Evolutionary conservation across 179 eudicot genomes (phyloP), one percentile per base, ranked within the genome.

Genomic region (Beta macrorhiza): DNA sequence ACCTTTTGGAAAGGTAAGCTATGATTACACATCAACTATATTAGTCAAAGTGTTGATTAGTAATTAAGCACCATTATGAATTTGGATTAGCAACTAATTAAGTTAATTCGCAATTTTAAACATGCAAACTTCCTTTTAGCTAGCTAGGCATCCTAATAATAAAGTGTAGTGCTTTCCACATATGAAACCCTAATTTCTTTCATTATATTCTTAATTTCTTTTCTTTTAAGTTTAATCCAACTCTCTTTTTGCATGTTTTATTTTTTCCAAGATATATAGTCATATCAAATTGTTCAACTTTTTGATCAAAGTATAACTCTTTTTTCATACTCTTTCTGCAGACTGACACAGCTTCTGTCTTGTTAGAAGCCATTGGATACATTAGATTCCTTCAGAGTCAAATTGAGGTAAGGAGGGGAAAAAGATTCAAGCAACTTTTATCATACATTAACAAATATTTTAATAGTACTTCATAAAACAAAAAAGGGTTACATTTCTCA

Each of bases 1-100:
- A 77, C 98, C 98, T 62, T 94, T 94, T 86, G 98, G 98, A 42
- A 94, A 94, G 97, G 98, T 94, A 94, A 84, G 75, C 13, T 61
- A 25, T 58, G 51, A 42, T 69, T 65, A 65, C 51, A 58, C 52
- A 25, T 63, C 42, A 64, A 25, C 37, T 19, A 15, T 57, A 45
- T 45, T 79, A 57, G 61, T 62, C 51, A 57, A 37, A 58, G 77
- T 6, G 44, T 49, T 80, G 47, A 79, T 79, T 80, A 72, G 56
- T 72, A 79, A 79, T 70, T 62, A 79, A 68, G 32, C 68, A 79
- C 68, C 57, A 79, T 70, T 42, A 79, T 19, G 51, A 22, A 5
- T 65, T 32, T 12, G 76, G 55, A 6, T 79, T 68, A 79, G 57
- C 53, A 69, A 55, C n/a, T 72, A 45, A 79, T 47, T 63, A 72